These are phyloP conservation scores for Chlorella vulgaris DNA, from an alignment of 139 green algal species.

Conservation along the genomic window DNA sequence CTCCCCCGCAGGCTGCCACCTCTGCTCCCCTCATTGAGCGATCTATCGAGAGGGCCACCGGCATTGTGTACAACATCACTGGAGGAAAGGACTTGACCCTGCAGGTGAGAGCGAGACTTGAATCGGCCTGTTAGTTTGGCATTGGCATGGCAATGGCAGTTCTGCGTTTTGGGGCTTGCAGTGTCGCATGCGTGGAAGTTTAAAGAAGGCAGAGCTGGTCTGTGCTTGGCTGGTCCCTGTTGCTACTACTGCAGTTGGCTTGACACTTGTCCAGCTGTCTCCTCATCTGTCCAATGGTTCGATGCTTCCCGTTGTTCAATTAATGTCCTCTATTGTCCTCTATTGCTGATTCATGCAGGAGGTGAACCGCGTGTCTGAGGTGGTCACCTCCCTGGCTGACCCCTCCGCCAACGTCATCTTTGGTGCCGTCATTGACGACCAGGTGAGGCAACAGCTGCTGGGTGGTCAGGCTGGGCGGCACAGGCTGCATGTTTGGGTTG, in stretches of 20 bases:
- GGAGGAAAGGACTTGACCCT: constrained; percentile 93
- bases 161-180: too few relatives aligned
- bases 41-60: constrained; percentile 93
- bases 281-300: too few relatives aligned
- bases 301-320: too few relatives aligned
- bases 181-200: too few relatives aligned
- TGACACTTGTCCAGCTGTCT: too few relatives aligned
- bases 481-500: background rate
- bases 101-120: constrained; percentile 7
- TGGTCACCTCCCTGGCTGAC: constrained; percentile 92
- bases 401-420: constrained; percentile 97
- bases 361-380: constrained; percentile 92
- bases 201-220: too few relatives aligned
- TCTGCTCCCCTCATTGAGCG: constrained; percentile 93
- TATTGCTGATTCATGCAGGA: constrained; percentile 46
- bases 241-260: too few relatives aligned
- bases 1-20: constrained; percentile 72
- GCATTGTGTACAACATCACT: constrained; percentile 99
- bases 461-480: background rate
- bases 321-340: too few relatives aligned
- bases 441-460: constrained; percentile 1
- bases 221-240: too few relatives aligned
- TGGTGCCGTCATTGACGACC: constrained; percentile 88
- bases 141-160: background rate
- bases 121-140: background rate